Evolutionary conservation across 805 yeast genomes (phyloP).

Genomic region (Myxozyma kluyveri): DNA sequence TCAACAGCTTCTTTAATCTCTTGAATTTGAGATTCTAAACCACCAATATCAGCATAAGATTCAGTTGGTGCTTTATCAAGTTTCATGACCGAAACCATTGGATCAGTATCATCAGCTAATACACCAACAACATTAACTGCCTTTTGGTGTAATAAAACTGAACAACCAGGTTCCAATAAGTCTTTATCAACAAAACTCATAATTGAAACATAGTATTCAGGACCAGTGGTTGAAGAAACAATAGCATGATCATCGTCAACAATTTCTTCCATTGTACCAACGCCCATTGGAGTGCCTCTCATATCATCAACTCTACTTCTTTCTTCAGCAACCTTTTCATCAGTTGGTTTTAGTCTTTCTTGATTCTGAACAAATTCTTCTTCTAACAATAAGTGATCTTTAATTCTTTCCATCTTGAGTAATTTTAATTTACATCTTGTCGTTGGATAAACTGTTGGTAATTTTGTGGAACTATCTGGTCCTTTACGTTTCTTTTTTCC

Average conservation of each 20-base stretch:
- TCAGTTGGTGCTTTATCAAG: conserved; percentile 97
- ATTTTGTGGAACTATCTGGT: conserved; percentile 82
- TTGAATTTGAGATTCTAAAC: conserved; percentile 91
- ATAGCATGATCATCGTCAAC: conserved; percentile 99
- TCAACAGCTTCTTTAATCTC: conserved; percentile 97
- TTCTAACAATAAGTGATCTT: conserved; percentile 90
- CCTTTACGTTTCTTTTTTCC: conserved; percentile 83
- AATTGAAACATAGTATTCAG: conserved; percentile 95
- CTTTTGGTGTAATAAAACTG: conserved; percentile 91
- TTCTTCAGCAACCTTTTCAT: conserved; percentile 94
- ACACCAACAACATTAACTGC: conserved; percentile 97
- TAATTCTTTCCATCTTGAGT: conserved; percentile 90
- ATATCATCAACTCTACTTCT: conserved; percentile 91
- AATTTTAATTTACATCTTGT: conserved; percentile 91
- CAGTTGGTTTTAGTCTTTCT: conserved; percentile 92
- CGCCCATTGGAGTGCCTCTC: conserved; percentile 93
- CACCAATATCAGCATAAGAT: conserved; percentile 95
- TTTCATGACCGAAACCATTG: conserved; percentile 96
- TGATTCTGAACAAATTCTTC: conserved; percentile 91
- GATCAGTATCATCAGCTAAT: conserved; percentile 96
- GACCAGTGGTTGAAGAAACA: conserved; percentile 92
- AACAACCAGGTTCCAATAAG: conserved; percentile 92
- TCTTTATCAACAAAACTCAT: conserved; percentile 97
- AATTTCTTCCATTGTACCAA: conserved; percentile 94
- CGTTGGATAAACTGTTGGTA: conserved; percentile 85